Evolutionary conservation across 2,329 filamentous ascomycete species (phyloP).

Genomic region (Dactylellina drechsleri): DNA sequence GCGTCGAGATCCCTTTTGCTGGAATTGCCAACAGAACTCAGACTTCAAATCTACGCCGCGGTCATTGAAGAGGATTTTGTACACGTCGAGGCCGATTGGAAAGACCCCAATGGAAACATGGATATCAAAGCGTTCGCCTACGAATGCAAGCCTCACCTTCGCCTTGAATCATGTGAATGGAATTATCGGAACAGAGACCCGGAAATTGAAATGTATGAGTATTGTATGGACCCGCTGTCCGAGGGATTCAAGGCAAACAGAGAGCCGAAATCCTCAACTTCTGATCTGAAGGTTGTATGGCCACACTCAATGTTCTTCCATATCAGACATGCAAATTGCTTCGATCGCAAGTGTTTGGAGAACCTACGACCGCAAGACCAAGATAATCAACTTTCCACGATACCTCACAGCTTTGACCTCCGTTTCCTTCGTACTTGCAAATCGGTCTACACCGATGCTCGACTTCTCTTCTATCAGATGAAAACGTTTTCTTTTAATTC

Average conservation of each 20-base stretch:
- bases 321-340: background rate
- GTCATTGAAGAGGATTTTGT: conserved; percentile 12
- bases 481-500: conserved; percentile 20
- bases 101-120: background rate
- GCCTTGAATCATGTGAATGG: background rate
- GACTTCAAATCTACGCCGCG: conserved; percentile 19
- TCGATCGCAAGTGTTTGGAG: background rate
- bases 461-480: background rate
- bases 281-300: background rate
- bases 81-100: conserved; percentile 30
- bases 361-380: background rate
- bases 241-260: background rate
- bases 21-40: conserved; percentile 19
- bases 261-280: background rate
- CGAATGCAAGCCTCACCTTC: conserved; percentile 5
- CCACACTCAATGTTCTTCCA: conserved; percentile 10
- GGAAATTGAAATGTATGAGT: conserved; percentile 18
- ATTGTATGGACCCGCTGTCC: conserved; percentile 14
- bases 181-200: background rate
- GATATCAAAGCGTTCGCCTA: conserved; percentile 4
- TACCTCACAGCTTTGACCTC: background rate
- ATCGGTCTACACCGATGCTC: conserved; percentile 14
- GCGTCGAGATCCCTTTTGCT: conserved; percentile 7
- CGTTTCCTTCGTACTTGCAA: conserved; percentile 24
- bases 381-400: no score